Evolutionary conservation across 202 grass and related monocot genomes (phyloP).

Genomic region (Schoenoplectus tabernaemontani): DNA sequence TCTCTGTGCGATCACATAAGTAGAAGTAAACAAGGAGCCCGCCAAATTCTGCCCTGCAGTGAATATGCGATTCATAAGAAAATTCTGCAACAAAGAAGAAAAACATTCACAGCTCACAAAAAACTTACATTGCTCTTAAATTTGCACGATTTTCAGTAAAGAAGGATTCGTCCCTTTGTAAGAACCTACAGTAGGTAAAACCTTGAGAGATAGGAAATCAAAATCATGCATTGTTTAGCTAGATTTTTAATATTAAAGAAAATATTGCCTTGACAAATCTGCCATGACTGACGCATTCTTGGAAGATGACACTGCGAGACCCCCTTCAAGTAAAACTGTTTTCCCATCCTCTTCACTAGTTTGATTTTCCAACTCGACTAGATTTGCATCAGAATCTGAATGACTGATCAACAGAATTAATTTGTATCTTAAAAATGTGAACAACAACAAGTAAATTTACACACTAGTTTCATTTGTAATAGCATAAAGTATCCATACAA

Average conservation of each 20-base stretch:
- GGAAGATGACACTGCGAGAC: not conserved
- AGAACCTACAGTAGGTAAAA: constrained; percentile 24
- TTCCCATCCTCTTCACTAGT: constrained; percentile 12
- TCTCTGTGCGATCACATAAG: constrained; percentile 32
- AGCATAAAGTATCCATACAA: not conserved
- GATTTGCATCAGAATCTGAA: constrained; percentile 29
- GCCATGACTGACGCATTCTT: constrained; percentile 28
- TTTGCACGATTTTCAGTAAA: constrained; percentile 31
- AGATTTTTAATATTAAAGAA: not conserved
- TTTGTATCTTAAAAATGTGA: not conserved
- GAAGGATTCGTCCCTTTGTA: constrained; percentile 32
- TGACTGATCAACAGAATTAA: not conserved
- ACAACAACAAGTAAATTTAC: not conserved
- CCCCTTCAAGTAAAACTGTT: constrained; percentile 30
- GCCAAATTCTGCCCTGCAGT: constrained; percentile 29
- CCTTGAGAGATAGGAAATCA: not conserved
- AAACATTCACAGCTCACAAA: constrained; percentile 1
- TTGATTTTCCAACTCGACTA: constrained; percentile 25
- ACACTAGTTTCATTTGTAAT: not conserved
- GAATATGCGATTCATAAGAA: constrained; percentile 16
- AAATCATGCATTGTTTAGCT: not conserved
- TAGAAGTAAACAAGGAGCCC: constrained; percentile 36
- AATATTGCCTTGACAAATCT: constrained; percentile 37
- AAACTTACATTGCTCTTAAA: constrained; percentile 33
- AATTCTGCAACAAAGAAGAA: not conserved